Base-by-base conservation (phyloP, 345 rosid genomes). In the Abelmoschus esculentus region DNA sequence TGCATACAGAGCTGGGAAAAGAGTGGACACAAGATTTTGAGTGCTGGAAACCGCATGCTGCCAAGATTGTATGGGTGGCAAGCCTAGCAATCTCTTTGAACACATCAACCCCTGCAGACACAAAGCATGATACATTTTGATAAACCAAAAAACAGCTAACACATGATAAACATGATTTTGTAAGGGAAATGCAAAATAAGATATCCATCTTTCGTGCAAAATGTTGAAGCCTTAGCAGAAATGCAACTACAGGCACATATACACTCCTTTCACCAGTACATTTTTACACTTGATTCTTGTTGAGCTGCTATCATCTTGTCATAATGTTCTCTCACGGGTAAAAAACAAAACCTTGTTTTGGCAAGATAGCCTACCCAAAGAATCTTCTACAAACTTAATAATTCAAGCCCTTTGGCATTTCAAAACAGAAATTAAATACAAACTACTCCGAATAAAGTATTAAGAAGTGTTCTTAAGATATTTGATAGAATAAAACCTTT, bases 21-120 rank as follows among this genome's bases (percentile, higher is more conserved):
- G 72, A 29, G 8, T 38, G 73, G 36, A 38, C 12, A 4, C 58
- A 26, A 11, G 79, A 61, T 72, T 78, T 74, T 12, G 84, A 73
- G 19, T 71, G 84, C 75, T 72, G 81, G 32, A 82, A 73, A 32
- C 86, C 84, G 70, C 83, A 86, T 0, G 79, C 87, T 7, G 83
- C 88, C 80, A 84, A 71, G 53, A 80, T 73, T 54, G 86, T 73
- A 60, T 86, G 88, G 0, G 87, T 87, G 11, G 86, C 80, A 17
- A 67, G 73, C 74, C 88, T 78, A 1, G 88, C 86, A 2, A 85
- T 78, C 75, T 73, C 82, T 76, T 86, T 87, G 70, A 84, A 87
- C 12, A 55, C 44, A 61, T 81, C 62, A 5, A 73, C 74, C 68
- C 77, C 88, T 85, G 81, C 82, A 63, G 32, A 63, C 31, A 63